A percentile compares a stretch with the other conserved stretches of the same genome.
phyloP scores from a whole-genome alignment of 257 asterid species.

The Solanum virginianum region DNA sequence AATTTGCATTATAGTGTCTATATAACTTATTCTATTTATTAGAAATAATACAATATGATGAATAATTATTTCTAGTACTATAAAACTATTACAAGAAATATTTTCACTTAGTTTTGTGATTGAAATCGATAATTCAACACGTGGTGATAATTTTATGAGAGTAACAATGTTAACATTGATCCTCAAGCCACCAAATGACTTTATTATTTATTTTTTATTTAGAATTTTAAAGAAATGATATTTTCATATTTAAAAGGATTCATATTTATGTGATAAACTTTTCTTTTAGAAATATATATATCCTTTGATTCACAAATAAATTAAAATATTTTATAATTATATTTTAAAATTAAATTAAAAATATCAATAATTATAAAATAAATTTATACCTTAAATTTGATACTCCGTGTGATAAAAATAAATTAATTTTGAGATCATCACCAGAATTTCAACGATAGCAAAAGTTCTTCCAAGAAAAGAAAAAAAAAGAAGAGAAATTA shows the following conservation, averaged over 20 bases:
- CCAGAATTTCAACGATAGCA: background rate
- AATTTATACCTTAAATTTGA: background rate
- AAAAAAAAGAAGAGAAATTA: background rate
- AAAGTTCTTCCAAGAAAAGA: background rate
- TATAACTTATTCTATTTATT: no score
- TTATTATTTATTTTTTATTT: background rate
- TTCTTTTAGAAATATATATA: background rate
- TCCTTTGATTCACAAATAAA: accelerated
- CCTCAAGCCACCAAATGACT: background rate
- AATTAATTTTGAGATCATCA: background rate
- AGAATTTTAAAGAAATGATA: background rate
- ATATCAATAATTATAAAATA: no score
- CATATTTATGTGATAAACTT: background rate
- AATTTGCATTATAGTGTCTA: no score
- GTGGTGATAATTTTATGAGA: background rate
- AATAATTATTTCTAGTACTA: no score
- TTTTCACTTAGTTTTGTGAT: no score
- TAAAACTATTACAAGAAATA: background rate
- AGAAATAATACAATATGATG: no score
- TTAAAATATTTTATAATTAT: background rate
- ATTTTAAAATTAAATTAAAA: background rate
- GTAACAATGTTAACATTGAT: background rate
- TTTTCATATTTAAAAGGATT: background rate
- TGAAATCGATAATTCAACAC: background rate
- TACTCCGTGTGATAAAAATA: no score